Base-by-base conservation (phyloP, 768 basidiomycete genomes). In the Naematelia encephala region DNA sequence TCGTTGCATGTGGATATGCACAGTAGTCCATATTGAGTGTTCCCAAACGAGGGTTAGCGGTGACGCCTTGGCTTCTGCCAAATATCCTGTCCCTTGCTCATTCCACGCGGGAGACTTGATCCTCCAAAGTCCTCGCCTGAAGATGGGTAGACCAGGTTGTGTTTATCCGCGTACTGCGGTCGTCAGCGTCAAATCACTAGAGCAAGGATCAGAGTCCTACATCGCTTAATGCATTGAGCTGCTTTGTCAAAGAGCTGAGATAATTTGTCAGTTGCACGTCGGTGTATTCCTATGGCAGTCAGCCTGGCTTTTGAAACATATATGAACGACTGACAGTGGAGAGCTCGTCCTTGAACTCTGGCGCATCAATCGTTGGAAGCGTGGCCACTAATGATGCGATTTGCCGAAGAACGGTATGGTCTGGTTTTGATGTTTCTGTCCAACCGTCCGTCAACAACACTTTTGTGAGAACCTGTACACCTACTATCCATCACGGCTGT, bases 191-290 rank as follows among this genome's bases (percentile, higher is more conserved):
- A 23, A 28, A 4, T 19, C 21, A 51, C n/a, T 22, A n/a, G 14
- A 46, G 10, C 14, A 26, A 42, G 14, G 12, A 11, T 1, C 25
- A 1, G 13, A 10, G 19, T 57, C 90, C 68, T 71, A 94, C 93
- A 68, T 94, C 91, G 73, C 93, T 97, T 58, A 97, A 77, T 10
- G 87, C 84, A 64, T 87, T 87, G 14, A 93, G 82, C 27, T 89
- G 88, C 78, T 92, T 93, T 5, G 93, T 97, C 59, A 99, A 78
- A 13, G 86, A 84, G 0, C 91, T 86, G 12, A 99, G 81, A 78
- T 90, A 90, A 8, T 88, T 86, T 1, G 91, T 96, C 26, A 99
- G 80, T 61, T 96, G 91, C 14, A 94, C 91, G 73, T 99, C 93
- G 69, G 88, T 88, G 77, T 93, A 91, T 84, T 99, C 94, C 91